Base-by-base conservation (phyloP, 495 filamentous ascomycete species). In the Tuber borchii region DNA sequence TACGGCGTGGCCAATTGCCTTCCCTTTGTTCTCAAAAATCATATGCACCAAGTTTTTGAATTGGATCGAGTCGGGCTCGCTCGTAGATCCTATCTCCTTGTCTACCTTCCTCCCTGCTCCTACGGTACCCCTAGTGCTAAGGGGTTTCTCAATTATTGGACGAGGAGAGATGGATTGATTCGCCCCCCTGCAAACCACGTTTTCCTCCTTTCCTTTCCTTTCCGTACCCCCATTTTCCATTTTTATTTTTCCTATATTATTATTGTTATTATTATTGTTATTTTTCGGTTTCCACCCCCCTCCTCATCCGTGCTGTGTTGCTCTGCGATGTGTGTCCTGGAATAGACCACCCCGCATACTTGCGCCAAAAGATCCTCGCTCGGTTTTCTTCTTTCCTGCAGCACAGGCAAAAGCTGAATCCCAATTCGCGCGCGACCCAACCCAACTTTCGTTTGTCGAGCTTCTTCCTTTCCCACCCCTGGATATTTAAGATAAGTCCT, bases 331-430 rank as follows among this genome's bases (percentile, higher is more conserved):
- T 79, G 73, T 48, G 73, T 79, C 78, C 78, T 79, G 78, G 78
- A 79, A 79, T 79, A 79, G 78, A 70, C 77, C 74, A 73, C 78
- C 78, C 78, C 78, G 78, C 78, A 79, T 79, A 79, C 76, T 65
- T 65, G 56, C 56, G 12, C 56, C 56, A 65, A 65, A 70, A 69
- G 68, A 77, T 61, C 76, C 73, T 74, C 72, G 71, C 69, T 43
- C 75, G 37, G 20, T 74, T 43, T 75, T 75, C 44, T 73, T 65
- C 69, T 37, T 42, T 75, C 70, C 45, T 74, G 69, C 73, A 71
- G 43, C 71, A 56, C 44, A 48, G 76, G 48, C 76, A 31, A 72
- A 73, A 68, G 71, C 46, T 70, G 22, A 69, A 26, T 68, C 65
- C 71, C 48, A 69, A 51, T 56, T 45, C 40, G 39, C 71, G 65